Conservation (phyloP, 2,329 filamentous ascomycete genomes). For the Trichoderma cornu-damae region DNA sequence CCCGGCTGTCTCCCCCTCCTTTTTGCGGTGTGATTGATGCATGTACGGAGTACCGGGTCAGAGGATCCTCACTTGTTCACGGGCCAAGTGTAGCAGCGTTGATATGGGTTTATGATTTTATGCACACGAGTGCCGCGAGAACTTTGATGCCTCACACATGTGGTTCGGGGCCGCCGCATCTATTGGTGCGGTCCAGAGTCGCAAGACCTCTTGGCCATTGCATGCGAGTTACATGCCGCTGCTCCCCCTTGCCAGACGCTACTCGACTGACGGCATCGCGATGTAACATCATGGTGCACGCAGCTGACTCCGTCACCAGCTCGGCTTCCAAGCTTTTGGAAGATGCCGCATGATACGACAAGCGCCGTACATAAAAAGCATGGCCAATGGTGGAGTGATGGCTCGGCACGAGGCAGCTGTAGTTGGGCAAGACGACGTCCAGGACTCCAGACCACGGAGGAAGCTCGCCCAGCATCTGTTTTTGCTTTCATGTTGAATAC, state of each 20-base stretch:
- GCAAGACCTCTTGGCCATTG: too few relatives aligned
- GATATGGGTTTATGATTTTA: too few relatives aligned
- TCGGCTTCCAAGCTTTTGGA: neutral
- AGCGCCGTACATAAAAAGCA: neutral
- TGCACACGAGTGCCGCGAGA: too few relatives aligned
- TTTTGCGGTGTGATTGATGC: neutral
- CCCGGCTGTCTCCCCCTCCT: neutral
- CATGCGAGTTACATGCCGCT: neutral
- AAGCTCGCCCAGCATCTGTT: too few relatives aligned
- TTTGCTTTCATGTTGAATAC: too few relatives aligned
- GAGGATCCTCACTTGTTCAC: neutral
- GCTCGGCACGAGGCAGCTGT: neutral
- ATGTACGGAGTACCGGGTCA: neutral
- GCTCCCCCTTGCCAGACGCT: neutral
- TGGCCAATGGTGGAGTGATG: neutral
- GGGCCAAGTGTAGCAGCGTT: neutral
- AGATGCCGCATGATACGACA: neutral
- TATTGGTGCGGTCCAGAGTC: too few relatives aligned
- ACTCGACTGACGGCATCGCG: neutral
- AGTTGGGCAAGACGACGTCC: neutral
- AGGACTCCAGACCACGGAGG: neutral
- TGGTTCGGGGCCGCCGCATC: too few relatives aligned
- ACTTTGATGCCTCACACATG: neutral
- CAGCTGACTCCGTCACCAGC: conserved; percentile 9
- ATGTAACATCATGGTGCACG: neutral